Evolutionary conservation across 2,329 filamentous ascomycete genomes (phyloP).

Genomic region (Biscogniauxia mediterranea): DNA sequence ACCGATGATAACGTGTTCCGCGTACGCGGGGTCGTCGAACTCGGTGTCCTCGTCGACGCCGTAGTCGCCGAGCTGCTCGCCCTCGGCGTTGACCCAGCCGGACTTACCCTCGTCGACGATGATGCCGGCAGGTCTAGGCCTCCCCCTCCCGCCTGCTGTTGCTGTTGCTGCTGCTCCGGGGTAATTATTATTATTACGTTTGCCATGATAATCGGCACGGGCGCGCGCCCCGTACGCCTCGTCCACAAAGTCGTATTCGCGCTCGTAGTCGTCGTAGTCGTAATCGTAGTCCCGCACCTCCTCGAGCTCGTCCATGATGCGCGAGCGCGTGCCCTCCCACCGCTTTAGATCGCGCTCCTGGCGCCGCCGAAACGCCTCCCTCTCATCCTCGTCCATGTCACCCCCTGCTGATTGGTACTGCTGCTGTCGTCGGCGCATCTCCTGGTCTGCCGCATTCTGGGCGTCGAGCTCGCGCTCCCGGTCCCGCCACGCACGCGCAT

Average conservation of each 20-base stretch:
- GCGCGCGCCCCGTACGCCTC: constrained; percentile 38
- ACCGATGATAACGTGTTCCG: constrained; percentile 11
- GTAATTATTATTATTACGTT: background rate
- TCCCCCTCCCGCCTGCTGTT: constrained; percentile 35
- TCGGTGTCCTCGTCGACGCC: constrained; percentile 77
- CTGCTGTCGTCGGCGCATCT: constrained; percentile 22
- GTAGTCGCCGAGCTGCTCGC: constrained; percentile 71
- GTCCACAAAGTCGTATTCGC: constrained; percentile 48
- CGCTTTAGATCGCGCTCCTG: constrained; percentile 48
- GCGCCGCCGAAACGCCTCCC: constrained; percentile 48
- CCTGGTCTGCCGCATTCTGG: constrained; percentile 16
- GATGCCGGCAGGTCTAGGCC: constrained; percentile 35
- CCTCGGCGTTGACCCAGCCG: constrained; percentile 73
- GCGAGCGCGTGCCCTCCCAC: constrained; percentile 31
- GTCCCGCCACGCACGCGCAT: constrained; percentile 37
- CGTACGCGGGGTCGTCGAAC: constrained; percentile 23
- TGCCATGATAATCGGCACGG: background rate
- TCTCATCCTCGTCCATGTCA: constrained; percentile 37
- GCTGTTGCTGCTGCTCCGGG: background rate
- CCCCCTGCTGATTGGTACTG: background rate
- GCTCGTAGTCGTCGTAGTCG: constrained; percentile 32
- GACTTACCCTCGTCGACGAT: constrained; percentile 46
- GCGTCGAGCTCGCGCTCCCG: constrained; percentile 32
- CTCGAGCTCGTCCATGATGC: constrained; percentile 50
- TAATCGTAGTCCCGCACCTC: constrained; percentile 47